Evolutionary conservation across 495 filamentous ascomycete species (phyloP), one percentile per base, ranked within the genome.

Genomic region (Hypoxylon lienhwacheense): DNA sequence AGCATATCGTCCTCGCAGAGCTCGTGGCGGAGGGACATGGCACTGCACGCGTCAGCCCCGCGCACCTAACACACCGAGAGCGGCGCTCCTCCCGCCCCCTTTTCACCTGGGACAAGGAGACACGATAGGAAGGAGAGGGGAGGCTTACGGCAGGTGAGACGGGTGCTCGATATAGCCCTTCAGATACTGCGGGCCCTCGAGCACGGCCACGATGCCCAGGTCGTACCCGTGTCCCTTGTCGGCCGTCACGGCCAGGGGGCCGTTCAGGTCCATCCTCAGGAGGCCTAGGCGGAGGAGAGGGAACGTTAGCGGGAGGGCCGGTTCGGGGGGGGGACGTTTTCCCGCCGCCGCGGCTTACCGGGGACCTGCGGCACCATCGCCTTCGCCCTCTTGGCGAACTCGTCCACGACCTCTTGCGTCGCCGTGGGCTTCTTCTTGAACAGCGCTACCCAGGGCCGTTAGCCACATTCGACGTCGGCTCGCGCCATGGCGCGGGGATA

Each of bases 131-230:
- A n/a, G n/a, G n/a, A n/a, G n/a, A n/a, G n/a, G n/a, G n/a, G n/a
- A n/a, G 7, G 39, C 45, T 10, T 56, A 56, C 53, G 20, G 7
- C 21, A 36, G 21, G 14, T 56, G 53, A 20, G 53, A 45, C 20
- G 53, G 53, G 25, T 56, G 53, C 16, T 45, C 11, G 8, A 24
- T 28, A 12, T 50, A 56, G 4, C 10, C 37, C 7, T n/a, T 15
- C 1, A 56, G 4, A 22, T 56, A 36, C 15, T 56, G 45, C n/a
- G 17, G 16, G 8, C 32, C 49, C 31, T 37, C 53, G 8, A 56
- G 10, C 25, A 49, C 5, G 11, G 45, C 37, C 2, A 56, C 53
- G 7, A 56, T 0, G 10, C 31, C 53, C 37, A 49, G 29, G 5
- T 44, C 17, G 32, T 31, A 56, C 3, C 53, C 53, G 6, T 29